These are phyloP conservation scores for Apophysomyces variabilis DNA, from an alignment of 371 early-diverging fungal genomes.

Conservation along the genomic window DNA sequence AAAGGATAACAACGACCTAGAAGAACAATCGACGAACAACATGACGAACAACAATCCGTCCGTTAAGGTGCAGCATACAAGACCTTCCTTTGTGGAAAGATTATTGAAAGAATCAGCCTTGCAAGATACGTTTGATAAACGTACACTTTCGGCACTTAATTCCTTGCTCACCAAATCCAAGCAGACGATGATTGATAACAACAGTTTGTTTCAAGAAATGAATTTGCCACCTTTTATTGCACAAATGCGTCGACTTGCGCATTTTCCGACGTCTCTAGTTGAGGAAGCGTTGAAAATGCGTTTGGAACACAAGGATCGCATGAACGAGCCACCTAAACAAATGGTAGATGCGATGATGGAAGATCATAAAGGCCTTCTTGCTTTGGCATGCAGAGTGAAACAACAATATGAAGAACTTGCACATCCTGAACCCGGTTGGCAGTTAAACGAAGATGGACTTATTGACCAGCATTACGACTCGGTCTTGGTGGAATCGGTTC, in stretches of 20 bases:
- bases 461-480: constrained; percentile 72
- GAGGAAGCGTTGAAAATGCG: constrained; percentile 80
- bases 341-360: constrained; percentile 85
- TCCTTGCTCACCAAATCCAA: constrained; percentile 63
- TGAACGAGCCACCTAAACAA: constrained; percentile 70
- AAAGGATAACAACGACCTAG: constrained; percentile 18
- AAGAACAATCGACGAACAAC: constrained; percentile 6
- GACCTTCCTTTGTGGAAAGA: constrained; percentile 83
- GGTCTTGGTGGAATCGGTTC: constrained; percentile 71
- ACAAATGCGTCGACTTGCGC: constrained; percentile 72
- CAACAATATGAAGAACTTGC: constrained; percentile 70
- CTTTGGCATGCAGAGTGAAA: constrained; percentile 75
- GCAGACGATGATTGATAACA: constrained; percentile 70
- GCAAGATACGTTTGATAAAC: constrained; percentile 79
- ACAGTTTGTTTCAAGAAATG: constrained; percentile 65
- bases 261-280: constrained; percentile 79
- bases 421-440: constrained; percentile 73
- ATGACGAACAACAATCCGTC: constrained; percentile 3
- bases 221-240: constrained; percentile 70
- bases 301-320: constrained; percentile 73
- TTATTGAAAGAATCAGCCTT: constrained; percentile 83
- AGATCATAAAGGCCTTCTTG: constrained; percentile 75
- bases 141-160: constrained; percentile 66
- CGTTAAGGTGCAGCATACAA: constrained; percentile 29
- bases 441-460: constrained; percentile 54